phyloP scores from a whole-genome alignment of 306 rosid species.

The apple (Malus domestica) region DNA sequence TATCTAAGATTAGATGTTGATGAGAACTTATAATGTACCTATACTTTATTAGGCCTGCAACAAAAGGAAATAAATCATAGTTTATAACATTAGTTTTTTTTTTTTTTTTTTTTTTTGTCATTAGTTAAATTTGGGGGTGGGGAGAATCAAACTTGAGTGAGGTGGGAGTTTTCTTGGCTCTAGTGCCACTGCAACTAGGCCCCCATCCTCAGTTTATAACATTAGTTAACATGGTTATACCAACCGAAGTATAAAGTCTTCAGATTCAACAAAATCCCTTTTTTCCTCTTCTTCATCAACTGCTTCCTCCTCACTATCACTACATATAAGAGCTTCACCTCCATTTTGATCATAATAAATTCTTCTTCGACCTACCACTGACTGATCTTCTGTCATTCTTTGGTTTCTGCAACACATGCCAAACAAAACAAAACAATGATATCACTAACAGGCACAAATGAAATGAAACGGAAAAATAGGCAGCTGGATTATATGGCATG shows the following conservation, averaged over 20 bases:
- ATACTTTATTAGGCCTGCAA: neutral
- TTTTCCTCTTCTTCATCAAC: slow-evolving; percentile 90
- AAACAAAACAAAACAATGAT: slow-evolving; percentile 8
- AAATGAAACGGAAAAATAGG: slow-evolving; percentile 5
- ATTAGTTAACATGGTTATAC: slow-evolving; percentile 31
- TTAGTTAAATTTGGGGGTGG: too few relatives aligned
- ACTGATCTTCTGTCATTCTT: slow-evolving; percentile 99
- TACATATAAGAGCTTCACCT: slow-evolving; percentile 96
- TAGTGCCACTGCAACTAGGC: too few relatives aligned
- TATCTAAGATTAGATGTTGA: neutral
- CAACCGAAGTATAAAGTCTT: slow-evolving; percentile 89
- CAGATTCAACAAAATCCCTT: slow-evolving; percentile 74
- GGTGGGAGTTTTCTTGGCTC: too few relatives aligned
- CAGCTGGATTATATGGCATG: neutral
- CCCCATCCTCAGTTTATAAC: neutral
- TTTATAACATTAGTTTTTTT: slow-evolving; percentile 2
- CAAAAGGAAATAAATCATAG: neutral
- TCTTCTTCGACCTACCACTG: slow-evolving; percentile 91
- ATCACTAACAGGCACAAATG: slow-evolving; percentile 4
- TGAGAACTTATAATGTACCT: neutral
- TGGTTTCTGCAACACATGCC: slow-evolving; percentile 66
- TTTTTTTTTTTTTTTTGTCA: too few relatives aligned
- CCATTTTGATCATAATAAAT: slow-evolving; percentile 97
- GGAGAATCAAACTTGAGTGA: too few relatives aligned
- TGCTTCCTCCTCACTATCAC: slow-evolving; percentile 96